Conservation (phyloP, 148 eudicot genomes). For the Nepenthes mirabilis region DNA sequence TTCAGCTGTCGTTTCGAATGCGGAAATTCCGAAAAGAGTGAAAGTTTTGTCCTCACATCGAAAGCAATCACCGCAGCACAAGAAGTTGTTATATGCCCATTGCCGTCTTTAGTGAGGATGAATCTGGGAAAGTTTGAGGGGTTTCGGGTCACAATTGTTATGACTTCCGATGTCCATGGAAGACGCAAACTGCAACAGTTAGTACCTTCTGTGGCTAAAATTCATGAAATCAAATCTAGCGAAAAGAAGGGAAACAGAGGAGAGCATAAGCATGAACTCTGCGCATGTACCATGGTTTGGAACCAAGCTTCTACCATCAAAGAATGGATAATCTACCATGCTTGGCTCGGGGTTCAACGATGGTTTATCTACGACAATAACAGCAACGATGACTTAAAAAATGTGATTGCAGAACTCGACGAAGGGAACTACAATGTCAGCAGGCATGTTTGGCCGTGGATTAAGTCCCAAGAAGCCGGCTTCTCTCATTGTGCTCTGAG, state of each 20-base stretch:
- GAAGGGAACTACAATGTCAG: constrained; percentile 46
- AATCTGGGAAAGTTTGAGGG: constrained; percentile 23
- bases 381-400: constrained; percentile 58
- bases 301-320: constrained; percentile 74
- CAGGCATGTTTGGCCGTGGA: constrained; percentile 92
- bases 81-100: constrained; percentile 68
- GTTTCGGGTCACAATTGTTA: constrained; percentile 37
- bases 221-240: constrained; percentile 6
- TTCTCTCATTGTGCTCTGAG: constrained; percentile 85
- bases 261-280: constrained; percentile 46
- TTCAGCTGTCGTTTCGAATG: constrained; percentile 58
- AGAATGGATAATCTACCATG: constrained; percentile 78
- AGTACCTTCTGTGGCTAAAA: constrained; percentile 70
- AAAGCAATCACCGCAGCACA: constrained; percentile 72
- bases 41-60: constrained; percentile 15
- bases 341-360: constrained; percentile 80
- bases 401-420: constrained; percentile 43
- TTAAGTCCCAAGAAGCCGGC: constrained; percentile 94
- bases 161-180: constrained; percentile 11
- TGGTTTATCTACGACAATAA: constrained; percentile 95
- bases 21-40: constrained; percentile 15
- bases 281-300: constrained; percentile 96
- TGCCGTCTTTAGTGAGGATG: constrained; percentile 32
- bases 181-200: constrained; percentile 18
- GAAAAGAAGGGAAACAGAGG: constrained; percentile 4